Evolutionary conservation across 345 rosid genomes (phyloP), one percentile per base, ranked within the genome.

Genomic region (Eucalyptus regnans): DNA sequence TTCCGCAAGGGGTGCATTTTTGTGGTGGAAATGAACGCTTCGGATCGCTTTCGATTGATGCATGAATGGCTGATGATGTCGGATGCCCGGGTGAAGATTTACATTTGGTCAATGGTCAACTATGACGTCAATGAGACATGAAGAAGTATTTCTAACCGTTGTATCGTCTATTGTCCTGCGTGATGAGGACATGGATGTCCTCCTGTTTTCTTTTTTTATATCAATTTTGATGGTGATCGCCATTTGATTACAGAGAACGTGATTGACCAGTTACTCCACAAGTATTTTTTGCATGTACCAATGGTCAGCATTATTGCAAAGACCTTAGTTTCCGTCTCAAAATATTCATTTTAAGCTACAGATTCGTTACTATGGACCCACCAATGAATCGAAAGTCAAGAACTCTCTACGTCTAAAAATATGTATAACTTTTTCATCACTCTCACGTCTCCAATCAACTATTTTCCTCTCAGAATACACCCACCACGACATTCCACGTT

Each of bases 311-410:
- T 66, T 9, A 8, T 66, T 31, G 6, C 31, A 66, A 66, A 31
- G 11, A 31, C 79, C 41, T 66, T 16, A 7, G 2, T 9, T 18
- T 9, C 7, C 1, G 3, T 18, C 9, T 9, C 2, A 13, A 71
- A 37, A 71, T 22, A 10, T 37, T 17, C 46, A 10, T 11, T 71
- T 71, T 11, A 22, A 18, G 13, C 44, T 25, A 33, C 25, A 41
- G 0, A 33, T 3, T 16, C 23, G 1, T 68, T 68, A 18, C 3
- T 71, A 68, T 4, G 2, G 13, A 71, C 25, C 25, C 8, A 71
- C 1, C 46, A 1, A 33, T 1, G 2, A 3, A 12, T 71, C 7
- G 13, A 33, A 71, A 71, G 1, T 33, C 8, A 1, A 0, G 9
- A 18, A 33, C 11, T 71, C 12, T 33, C 1, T 2, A 20, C 1